Conservation (phyloP, 352 stramenopile species). For the Phytopythium litorale region DNA sequence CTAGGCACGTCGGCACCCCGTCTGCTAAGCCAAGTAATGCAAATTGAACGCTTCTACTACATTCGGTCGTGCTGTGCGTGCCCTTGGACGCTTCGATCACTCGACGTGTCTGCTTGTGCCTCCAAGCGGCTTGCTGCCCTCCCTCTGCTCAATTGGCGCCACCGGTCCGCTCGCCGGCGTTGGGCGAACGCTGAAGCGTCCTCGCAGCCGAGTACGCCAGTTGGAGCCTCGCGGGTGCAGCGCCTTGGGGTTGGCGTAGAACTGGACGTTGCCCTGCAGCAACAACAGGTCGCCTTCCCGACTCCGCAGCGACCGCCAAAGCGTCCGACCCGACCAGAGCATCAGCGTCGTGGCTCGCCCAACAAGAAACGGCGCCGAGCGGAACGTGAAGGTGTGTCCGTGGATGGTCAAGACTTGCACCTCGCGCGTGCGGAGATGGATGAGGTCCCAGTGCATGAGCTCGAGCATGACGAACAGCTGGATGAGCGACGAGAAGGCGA, state of each 20-base stretch:
- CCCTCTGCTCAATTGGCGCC: background rate
- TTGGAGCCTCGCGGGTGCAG: conserved; percentile 3
- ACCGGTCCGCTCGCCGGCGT: too few species aligned
- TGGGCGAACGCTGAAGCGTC: conserved; percentile 3
- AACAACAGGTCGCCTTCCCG: conserved; percentile 11
- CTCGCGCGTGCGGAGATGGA: conserved; percentile 3
- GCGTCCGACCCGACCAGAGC: conserved; percentile 16
- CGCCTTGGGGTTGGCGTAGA: conserved; percentile 8
- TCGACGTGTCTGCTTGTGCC: background rate
- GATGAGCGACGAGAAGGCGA: conserved; percentile 3
- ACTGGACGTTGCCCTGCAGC: conserved; percentile 20
- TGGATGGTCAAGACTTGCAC: background rate
- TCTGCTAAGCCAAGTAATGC: background rate
- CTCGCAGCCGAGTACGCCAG: conserved; percentile 1
- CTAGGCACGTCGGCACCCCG: too few species aligned
- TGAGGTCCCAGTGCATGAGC: conserved; percentile 2
- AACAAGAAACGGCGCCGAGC: conserved; percentile 17
- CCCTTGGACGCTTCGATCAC: background rate
- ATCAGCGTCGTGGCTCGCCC: conserved; percentile 20
- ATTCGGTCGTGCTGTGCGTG: background rate
- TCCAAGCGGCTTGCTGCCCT: background rate
- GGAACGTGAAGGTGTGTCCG: conserved; percentile 7
- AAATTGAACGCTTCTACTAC: background rate
- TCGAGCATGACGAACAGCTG: conserved; percentile 7
- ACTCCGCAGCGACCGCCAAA: conserved; percentile 13